Conservation (phyloP, 2,329 filamentous ascomycete species). For the Cyphellophora europaea region DNA sequence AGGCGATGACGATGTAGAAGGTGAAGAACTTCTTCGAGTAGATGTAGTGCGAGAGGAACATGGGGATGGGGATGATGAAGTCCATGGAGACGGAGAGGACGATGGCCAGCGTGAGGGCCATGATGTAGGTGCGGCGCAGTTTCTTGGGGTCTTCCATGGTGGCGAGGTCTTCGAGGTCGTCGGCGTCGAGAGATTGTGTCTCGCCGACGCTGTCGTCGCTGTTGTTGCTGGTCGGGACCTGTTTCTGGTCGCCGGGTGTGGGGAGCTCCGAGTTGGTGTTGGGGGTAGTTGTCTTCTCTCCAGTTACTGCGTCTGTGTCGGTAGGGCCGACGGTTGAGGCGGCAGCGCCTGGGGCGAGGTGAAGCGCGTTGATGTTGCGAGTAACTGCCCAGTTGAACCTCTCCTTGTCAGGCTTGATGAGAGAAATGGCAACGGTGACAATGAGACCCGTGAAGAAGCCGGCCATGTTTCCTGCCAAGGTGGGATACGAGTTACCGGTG, state of each 20-base stretch:
- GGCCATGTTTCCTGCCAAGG: constrained; percentile 60
- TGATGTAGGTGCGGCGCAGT: constrained; percentile 14
- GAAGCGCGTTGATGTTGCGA: constrained; percentile 58
- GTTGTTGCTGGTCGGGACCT: neutral
- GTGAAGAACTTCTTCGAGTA: constrained; percentile 75
- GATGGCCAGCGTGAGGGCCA: constrained; percentile 45
- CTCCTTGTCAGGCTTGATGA: constrained; percentile 76
- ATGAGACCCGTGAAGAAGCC: constrained; percentile 66
- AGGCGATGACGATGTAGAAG: constrained; percentile 65
- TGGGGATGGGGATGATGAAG: constrained; percentile 83
- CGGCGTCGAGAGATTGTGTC: constrained; percentile 19
- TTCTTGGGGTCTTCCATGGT: neutral
- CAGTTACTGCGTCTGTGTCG: neutral
- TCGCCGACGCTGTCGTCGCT: constrained; percentile 14
- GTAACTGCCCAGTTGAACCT: constrained; percentile 66
- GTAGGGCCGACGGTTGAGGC: neutral
- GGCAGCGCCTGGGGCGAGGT: neutral
- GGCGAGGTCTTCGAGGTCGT: no score
- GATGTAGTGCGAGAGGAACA: constrained; percentile 74
- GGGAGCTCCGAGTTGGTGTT: neutral
- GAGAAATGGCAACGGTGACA: constrained; percentile 64
- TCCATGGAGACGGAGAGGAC: constrained; percentile 60
- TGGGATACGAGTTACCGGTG: constrained; percentile 57
- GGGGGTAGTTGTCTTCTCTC: neutral
- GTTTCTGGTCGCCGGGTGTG: neutral